Conservation (phyloP, 1,139 yeast species). For the Wickerhamiella infanticola region DNA sequence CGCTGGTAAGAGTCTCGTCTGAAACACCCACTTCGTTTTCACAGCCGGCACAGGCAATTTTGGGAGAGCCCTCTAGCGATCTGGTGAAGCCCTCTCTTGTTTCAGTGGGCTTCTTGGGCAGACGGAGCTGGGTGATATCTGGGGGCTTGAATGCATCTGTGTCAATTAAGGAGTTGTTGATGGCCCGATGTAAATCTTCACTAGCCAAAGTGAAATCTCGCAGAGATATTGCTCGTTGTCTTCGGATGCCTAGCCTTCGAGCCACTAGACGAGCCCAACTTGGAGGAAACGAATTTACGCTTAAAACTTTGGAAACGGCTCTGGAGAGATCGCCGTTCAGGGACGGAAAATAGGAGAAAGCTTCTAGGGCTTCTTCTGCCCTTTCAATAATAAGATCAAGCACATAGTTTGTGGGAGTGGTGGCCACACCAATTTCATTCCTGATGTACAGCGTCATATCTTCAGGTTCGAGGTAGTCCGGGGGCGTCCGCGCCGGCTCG, state of each 20-base stretch:
- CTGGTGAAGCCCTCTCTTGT: slow-evolving; percentile 17
- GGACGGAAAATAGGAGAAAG: too few species aligned
- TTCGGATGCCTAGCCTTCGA: neutral
- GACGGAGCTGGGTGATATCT: slow-evolving; percentile 1
- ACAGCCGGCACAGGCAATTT: slow-evolving; percentile 47
- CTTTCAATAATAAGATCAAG: too few species aligned
- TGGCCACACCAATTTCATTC: too few species aligned
- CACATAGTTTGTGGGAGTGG: too few species aligned
- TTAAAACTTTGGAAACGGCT: too few species aligned
- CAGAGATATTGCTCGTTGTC: neutral
- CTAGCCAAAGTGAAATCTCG: neutral
- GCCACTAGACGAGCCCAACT: too few species aligned
- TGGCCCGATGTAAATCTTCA: neutral
- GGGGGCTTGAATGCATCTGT: slow-evolving; percentile 1
- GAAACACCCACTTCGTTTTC: slow-evolving; percentile 60
- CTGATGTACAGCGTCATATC: too few species aligned
- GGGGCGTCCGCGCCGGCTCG: too few species aligned
- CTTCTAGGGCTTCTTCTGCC: too few species aligned
- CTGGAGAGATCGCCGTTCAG: too few species aligned
- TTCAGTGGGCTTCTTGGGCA: slow-evolving; percentile 7
- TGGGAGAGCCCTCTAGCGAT: slow-evolving; percentile 6
- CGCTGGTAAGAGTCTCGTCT: slow-evolving; percentile 27
- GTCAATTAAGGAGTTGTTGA: slow-evolving; percentile 1
- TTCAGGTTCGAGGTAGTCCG: too few species aligned
- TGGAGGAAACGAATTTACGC: too few species aligned